Base-by-base conservation (phyloP, 306 rosid genomes). In the apple (Malus domestica) region DNA sequence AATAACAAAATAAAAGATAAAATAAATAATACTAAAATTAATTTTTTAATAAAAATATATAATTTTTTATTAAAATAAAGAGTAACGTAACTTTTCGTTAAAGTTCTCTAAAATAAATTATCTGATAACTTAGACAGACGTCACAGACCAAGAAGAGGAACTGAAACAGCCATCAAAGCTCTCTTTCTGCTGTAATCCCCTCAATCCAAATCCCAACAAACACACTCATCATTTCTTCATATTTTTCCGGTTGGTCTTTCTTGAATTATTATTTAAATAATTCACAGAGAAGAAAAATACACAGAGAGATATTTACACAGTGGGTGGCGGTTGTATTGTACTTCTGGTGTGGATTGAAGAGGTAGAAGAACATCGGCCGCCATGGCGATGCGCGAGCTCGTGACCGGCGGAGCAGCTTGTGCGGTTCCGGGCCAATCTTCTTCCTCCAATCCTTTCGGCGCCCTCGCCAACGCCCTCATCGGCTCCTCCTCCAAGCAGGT, bases 351-450 rank as follows among this genome's bases (percentile, higher is more conserved):
- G 27, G 75, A 54, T 55, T 54, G 51, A 71, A 8, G 75, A 11
- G 46, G 25, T 4, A 4, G 67, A 58, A 22, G 76, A 32, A 52
- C 27, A 6, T 8, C 18, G 61, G 23, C 40, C 9, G n/a, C 46
- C 30, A 88, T 93, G 99, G 94, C 96, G 89, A 90, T 96, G 99
- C 97, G 99, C 16, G 98, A 93, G 65, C 88, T 96, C 22, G 89
- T 96, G 1, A 58, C 88, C 1, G 99, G 99, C 32, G 87, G 96
- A 38, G 90, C 97, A 3, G 86, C 96, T 7, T 96, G 99, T 54
- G 89, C 93, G 3, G 99, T 90, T 76, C 93, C 96, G 0, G 83
- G 90, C 29, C 86, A 98, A 3, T 83, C 97, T 33, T 90, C 98
- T 35, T 78, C 91, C 38, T 78, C 91, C 35, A 96, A 96, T 80